These are phyloP conservation scores for Lachnellula hyalina DNA, from an alignment of 2,329 filamentous ascomycete genomes.

Conservation along the genomic window DNA sequence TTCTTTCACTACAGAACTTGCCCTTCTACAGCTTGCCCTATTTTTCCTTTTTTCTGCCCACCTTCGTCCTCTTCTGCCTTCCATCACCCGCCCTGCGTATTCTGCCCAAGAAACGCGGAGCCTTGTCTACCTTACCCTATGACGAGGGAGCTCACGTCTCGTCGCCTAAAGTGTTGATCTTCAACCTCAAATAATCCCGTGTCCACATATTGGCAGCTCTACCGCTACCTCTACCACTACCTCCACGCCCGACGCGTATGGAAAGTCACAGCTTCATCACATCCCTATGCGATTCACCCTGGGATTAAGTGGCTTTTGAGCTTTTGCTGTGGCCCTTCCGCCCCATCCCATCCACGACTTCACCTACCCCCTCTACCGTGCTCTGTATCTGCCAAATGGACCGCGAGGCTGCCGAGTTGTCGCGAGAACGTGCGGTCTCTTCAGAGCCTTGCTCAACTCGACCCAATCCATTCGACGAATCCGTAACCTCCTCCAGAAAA, in stretches of 20 bases:
- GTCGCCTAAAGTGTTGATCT: slow-evolving; percentile 6
- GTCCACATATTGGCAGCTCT: not conserved
- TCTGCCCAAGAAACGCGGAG: not conserved
- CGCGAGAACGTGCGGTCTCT: slow-evolving; percentile 54
- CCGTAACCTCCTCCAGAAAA: slow-evolving; percentile 47
- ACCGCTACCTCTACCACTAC: not conserved
- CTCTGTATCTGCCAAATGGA: slow-evolving; percentile 35
- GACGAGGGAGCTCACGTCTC: slow-evolving; percentile 9
- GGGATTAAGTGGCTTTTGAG: slow-evolving; percentile 17
- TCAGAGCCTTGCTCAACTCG: slow-evolving; percentile 59
- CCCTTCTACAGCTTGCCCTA: not conserved
- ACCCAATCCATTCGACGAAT: slow-evolving; percentile 60
- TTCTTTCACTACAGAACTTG: not conserved
- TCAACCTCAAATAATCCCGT: not conserved
- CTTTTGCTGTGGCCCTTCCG: slow-evolving; percentile 20
- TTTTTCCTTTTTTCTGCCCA: not conserved
- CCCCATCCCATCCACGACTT: slow-evolving; percentile 33
- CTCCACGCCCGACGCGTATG: not conserved
- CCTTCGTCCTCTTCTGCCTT: not conserved
- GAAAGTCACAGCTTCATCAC: not conserved
- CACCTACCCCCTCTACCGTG: slow-evolving; percentile 37
- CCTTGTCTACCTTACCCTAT: not conserved
- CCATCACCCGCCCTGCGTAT: not conserved
- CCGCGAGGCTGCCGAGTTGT: slow-evolving; percentile 30
- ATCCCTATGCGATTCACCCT: slow-evolving; percentile 17